Evolutionary conservation across 2,329 filamentous ascomycete genomes (phyloP).

Genomic region (Claviceps spartinae): DNA sequence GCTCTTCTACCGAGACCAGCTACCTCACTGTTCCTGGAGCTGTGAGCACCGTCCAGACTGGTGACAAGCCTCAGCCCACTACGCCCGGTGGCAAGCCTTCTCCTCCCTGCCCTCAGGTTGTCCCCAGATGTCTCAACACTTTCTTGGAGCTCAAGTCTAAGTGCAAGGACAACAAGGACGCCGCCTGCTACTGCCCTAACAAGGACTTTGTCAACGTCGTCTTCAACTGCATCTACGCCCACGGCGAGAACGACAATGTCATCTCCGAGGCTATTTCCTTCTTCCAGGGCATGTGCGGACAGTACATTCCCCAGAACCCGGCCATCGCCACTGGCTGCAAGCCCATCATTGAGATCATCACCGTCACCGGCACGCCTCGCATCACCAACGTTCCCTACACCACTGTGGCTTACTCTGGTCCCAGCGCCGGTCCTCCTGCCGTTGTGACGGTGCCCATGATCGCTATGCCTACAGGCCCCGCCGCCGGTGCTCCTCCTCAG

Average conservation of each 20-base stretch:
- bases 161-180: conserved; percentile 76
- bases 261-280: conserved; percentile 62
- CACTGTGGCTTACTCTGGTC: conserved; percentile 33
- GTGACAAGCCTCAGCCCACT: conserved; percentile 5
- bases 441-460: conserved; percentile 40
- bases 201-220: conserved; percentile 63
- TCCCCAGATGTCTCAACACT: conserved; percentile 84
- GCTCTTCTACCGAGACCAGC: no score
- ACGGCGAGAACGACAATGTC: conserved; percentile 53
- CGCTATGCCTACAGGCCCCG: conserved; percentile 28
- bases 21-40: neutral
- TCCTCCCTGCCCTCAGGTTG: conserved; percentile 49
- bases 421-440: conserved; percentile 32
- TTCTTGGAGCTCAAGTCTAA: conserved; percentile 56
- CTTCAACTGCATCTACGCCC: conserved; percentile 67
- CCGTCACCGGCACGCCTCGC: conserved; percentile 37
- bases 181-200: conserved; percentile 76
- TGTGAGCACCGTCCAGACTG: conserved; percentile 5
- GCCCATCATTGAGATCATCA: conserved; percentile 46
- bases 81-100: conserved; percentile 8
- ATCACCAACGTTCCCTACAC: conserved; percentile 36
- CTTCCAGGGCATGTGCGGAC: conserved; percentile 84
- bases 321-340: conserved; percentile 67
- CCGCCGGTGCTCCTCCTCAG: conserved; percentile 5
- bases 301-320: conserved; percentile 64